phyloP scores from a whole-genome alignment of 1,139 yeast species.

The Eremothecium gossypii region DNA sequence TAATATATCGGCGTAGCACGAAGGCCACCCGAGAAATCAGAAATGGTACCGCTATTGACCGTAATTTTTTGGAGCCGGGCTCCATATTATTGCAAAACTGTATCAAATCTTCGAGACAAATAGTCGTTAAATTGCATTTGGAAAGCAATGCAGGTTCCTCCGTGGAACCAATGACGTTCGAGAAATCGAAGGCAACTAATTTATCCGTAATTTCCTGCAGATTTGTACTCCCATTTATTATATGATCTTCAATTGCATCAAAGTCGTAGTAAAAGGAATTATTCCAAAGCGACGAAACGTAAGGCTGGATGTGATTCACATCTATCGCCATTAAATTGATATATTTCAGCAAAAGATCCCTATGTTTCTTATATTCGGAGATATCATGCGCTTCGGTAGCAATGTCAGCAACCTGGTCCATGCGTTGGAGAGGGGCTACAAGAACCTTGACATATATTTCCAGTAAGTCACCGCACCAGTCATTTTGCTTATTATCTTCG shows the following conservation, averaged over 20 bases:
- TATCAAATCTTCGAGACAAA: conserved; percentile 42
- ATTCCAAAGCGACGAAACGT: conserved; percentile 39
- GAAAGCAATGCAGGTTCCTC: conserved; percentile 31
- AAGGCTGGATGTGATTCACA: conserved; percentile 33
- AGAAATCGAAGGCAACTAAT: conserved; percentile 30
- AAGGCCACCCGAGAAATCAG: conserved; percentile 42
- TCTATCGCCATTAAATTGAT: conserved; percentile 24
- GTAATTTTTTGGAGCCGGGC: conserved; percentile 12
- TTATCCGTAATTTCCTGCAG: conserved; percentile 27
- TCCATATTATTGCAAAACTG: conserved; percentile 23
- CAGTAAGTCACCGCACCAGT: conserved; percentile 24
- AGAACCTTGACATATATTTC: conserved; percentile 19
- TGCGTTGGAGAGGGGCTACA: conserved; percentile 14
- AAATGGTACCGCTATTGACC: conserved; percentile 30
- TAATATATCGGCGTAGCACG: conserved; percentile 42
- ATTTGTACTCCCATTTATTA: conserved; percentile 26
- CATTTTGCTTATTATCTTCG: conserved; percentile 14
- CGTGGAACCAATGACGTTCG: conserved; percentile 42
- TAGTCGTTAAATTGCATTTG: conserved; percentile 36
- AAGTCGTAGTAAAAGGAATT: conserved; percentile 44
- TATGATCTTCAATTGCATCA: conserved; percentile 37
- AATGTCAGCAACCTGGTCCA: conserved; percentile 19
- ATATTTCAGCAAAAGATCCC: conserved; percentile 36
- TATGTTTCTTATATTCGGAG: conserved; percentile 38
- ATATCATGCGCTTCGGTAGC: conserved; percentile 43